Conservation (phyloP, 108 stramenopile species). For the Pseudonitzschia delicatissima region DNA sequence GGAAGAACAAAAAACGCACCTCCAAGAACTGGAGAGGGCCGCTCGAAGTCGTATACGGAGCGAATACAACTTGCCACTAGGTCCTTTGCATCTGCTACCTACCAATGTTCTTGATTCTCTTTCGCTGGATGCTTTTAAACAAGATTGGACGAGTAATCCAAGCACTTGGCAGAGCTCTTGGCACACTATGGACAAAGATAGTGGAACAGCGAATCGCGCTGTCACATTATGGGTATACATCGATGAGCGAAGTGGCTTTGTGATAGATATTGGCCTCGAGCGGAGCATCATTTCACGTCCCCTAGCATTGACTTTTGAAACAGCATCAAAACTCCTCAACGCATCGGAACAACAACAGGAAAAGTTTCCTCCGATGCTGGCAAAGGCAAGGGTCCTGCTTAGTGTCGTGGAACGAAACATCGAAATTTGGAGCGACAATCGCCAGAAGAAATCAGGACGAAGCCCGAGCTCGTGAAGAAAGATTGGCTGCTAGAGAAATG, state of each 20-base stretch:
- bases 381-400: conserved; percentile 47
- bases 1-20: conserved; percentile 5
- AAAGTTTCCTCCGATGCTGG: conserved; percentile 20
- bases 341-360: neutral
- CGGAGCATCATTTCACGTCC: conserved; percentile 66
- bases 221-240: conserved; percentile 87
- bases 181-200: neutral
- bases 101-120: conserved; percentile 65
- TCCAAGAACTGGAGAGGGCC: conserved; percentile 32
- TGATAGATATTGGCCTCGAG: conserved; percentile 82
- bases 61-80: conserved; percentile 78
- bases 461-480: conserved; percentile 62
- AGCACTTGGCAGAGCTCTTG: conserved; percentile 9
- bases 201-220: conserved; percentile 47
- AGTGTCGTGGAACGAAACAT: conserved; percentile 56
- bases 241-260: conserved; percentile 69
- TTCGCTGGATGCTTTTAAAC: conserved; percentile 35
- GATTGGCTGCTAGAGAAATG: conserved; percentile 48
- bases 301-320: conserved; percentile 52
- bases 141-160: conserved; percentile 9
- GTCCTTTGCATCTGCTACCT: conserved; percentile 79
- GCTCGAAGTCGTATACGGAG: conserved; percentile 65
- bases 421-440: conserved; percentile 44
- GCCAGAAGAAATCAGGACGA: conserved; percentile 38
- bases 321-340: conserved; percentile 57